Base-by-base conservation (phyloP, 2,329 filamentous ascomycete genomes). In the Fusarium liriodendri region DNA sequence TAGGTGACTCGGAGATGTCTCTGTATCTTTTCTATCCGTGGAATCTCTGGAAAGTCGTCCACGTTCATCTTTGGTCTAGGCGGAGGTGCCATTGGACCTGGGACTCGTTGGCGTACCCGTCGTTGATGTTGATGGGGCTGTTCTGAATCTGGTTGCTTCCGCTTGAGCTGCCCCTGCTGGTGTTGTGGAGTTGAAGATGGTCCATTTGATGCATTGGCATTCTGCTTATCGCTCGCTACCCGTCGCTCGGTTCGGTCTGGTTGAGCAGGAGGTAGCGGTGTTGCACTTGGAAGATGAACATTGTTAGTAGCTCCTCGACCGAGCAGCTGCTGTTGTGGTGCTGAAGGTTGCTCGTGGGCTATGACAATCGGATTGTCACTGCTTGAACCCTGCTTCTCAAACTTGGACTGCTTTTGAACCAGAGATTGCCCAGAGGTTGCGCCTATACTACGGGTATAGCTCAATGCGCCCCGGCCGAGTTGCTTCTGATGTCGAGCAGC, bases 1-100 rank as follows among this genome's bases (percentile, higher is more conserved):
- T 88, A 91, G 78, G 86, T 88, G 70, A 92, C 85, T 72, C 86
- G 84, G 55, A 92, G 81, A 76, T 90, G 89, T 59, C 88, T 83
- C 3, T 84, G 78, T 6, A 85, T 89, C 75, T 83, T 84, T 76
- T 91, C 88, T 66, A 90, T 83, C 40, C 86, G 80, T 1, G 90
- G 90, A 32, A 89, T 89, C 27, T 90, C 86, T 14, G 90, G 90
- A 75, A 90, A 90, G 64, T 81, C 84, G 74, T 87, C 86, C 9
- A 90, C 89, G 72, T 90, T 89, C 70, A 90, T 80, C 73, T 52
- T 60, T 32, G 60, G 38, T 40, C 27, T 55, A 7, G 22, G 58
- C 22, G 63, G 45, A 27, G 29, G 55, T 32, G 32, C 25, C 32
- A 62, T 62, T 32, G 33, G 35, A 5, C 57, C 57, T 9, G 52